These are phyloP conservation scores for Centrapalus pauciflorus DNA, from an alignment of 129 eudicot genomes.

Conservation along the genomic window DNA sequence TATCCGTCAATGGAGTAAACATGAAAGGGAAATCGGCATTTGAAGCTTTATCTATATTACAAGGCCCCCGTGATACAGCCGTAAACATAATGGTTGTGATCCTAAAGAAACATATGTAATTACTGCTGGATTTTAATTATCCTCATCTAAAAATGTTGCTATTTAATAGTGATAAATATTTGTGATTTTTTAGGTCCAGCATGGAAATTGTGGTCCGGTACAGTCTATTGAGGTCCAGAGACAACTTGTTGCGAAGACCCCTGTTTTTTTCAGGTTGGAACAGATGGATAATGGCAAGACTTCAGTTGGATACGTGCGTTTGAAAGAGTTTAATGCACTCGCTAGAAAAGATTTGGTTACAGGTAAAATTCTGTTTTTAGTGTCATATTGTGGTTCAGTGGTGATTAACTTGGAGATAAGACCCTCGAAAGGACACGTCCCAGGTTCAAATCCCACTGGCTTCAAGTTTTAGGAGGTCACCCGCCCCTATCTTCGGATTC, in stretches of 20 bases:
- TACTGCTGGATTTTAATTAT: background rate
- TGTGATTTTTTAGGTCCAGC: constrained; percentile 56
- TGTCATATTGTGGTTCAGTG: background rate
- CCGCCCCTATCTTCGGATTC: too few relatives aligned
- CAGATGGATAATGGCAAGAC: constrained; percentile 53
- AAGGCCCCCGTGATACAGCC: constrained; percentile 85
- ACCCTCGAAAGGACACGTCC: too few relatives aligned
- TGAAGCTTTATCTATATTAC: constrained; percentile 82
- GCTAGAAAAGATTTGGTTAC: constrained; percentile 90
- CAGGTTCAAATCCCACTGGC: too few relatives aligned
- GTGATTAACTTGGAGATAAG: too few relatives aligned
- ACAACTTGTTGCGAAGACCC: constrained; percentile 86
- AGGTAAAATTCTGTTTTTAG: constrained; percentile 39
- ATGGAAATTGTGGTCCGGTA: constrained; percentile 87
- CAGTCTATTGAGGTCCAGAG: constrained; percentile 62
- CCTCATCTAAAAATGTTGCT: too few relatives aligned
- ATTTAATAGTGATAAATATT: background rate
- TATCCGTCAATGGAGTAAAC: constrained; percentile 73
- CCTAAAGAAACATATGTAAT: background rate
- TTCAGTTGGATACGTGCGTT: constrained; percentile 81
- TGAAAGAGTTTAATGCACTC: constrained; percentile 91
- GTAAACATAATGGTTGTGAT: constrained; percentile 68
- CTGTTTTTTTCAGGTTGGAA: constrained; percentile 82
- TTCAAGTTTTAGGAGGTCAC: too few relatives aligned
- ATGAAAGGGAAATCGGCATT: constrained; percentile 88